A percentile compares a stretch with the other conserved stretches of the same genome.
These are phyloP conservation scores for Wallacemonas collosoma DNA, from an alignment of 208 protist genomes.

Conservation along the genomic window DNA sequence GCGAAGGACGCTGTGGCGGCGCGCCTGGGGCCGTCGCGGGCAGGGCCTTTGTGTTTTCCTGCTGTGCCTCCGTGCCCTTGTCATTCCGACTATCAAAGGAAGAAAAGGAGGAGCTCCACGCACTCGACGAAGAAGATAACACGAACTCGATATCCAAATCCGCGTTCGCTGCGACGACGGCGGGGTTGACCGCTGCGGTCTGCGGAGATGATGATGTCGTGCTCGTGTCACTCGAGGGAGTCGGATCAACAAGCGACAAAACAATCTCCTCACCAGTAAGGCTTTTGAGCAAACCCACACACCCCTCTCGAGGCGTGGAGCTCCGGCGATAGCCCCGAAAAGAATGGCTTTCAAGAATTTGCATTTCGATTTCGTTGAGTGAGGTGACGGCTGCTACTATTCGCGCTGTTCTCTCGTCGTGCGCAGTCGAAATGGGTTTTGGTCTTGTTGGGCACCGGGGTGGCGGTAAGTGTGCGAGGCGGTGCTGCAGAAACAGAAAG, in stretches of 20 bases:
- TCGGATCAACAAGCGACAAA: conserved; percentile 1
- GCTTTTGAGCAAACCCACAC: conserved; percentile 5
- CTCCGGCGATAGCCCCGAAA: conserved; percentile 4
- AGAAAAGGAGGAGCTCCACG: conserved; percentile 16
- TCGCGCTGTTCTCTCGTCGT: no score
- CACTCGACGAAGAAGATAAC: conserved; percentile 19
- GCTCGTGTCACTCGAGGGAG: neutral
- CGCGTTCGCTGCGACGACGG: conserved; percentile 4
- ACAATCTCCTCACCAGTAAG: conserved; percentile 1
- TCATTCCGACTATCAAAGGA: neutral
- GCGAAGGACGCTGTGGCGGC: neutral
- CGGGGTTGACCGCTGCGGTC: neutral
- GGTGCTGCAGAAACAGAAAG: no score
- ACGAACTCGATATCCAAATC: conserved; percentile 21
- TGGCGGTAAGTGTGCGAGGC: no score
- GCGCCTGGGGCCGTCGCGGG: neutral
- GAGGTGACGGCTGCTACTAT: no score
- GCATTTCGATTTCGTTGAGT: neutral
- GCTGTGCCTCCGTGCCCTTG: no score
- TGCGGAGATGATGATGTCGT: neutral
- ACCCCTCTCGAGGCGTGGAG: neutral
- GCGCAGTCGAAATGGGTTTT: no score
- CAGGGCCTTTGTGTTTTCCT: neutral
- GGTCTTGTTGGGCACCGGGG: no score
- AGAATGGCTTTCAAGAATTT: neutral